Base-by-base conservation (phyloP, 2,329 filamentous ascomycete species). In the Endoconidiophora polonica region DNA sequence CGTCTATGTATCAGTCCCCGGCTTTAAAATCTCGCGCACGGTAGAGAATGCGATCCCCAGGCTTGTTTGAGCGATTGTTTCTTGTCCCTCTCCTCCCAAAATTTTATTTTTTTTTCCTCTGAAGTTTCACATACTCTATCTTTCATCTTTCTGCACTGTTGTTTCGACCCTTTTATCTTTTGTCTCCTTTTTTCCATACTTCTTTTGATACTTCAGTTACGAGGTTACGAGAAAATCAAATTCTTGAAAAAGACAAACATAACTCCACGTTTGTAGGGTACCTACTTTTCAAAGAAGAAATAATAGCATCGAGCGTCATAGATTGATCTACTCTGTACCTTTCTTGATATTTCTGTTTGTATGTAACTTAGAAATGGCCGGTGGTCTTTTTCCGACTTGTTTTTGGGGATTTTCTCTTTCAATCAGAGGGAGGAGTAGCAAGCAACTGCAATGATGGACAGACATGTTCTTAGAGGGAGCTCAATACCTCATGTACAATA, bases 11-110 rank as follows among this genome's bases (percentile, higher is more conserved):
- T 16, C 47, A 49, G 38, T 38, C 39, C n/a, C 20, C 20, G 22
- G 24, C 24, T 26, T 23, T 44, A 40, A 14, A 18, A 37, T 50
- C 47, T 47, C 43, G 39, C 26, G 38, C 36, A 41, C 43, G 51
- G 38, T 37, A 49, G 46, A 49, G 42, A 36, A 42, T 18, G 43
- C 37, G 29, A 46, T 26, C 40, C 46, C 50, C 42, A 46, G 38
- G 29, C 43, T 44, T 46, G 46, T 49, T 52, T 49, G 46, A 29
- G 42, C 37, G 20, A 33, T 52, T 49, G 16, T 49, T 49, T 22
- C 18, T 42, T 40, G 10, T 16, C 26, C 33, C 9, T 33, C 45
- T 41, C 12, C 33, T 44, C 49, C n/a, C 48, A 18, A 18, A 18
- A 18, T 44, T 46, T 20, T 18, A 20, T 45, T 23, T 41, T 45